These are phyloP conservation scores for Beauveria sp. DNA, from an alignment of 2,329 filamentous ascomycete genomes.

Conservation along the genomic window DNA sequence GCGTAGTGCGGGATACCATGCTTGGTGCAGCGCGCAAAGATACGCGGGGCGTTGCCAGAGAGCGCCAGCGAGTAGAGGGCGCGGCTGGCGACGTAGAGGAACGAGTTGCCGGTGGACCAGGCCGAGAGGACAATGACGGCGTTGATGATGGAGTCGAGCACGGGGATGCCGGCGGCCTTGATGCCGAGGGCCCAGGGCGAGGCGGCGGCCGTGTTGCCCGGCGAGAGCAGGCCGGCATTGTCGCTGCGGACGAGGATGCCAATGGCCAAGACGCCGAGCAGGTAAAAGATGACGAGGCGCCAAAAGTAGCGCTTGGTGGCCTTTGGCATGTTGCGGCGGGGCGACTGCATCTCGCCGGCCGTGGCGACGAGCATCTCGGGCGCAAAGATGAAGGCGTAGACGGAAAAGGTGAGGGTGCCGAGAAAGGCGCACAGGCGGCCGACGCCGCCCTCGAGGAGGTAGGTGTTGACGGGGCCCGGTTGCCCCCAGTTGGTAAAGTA, in stretches of 20 bases:
- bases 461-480: constrained; percentile 22
- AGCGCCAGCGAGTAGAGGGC: constrained; percentile 38
- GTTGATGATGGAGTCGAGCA: constrained; percentile 42
- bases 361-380: constrained; percentile 23
- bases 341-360: constrained; percentile 25
- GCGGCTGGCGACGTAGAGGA: constrained; percentile 40
- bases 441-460: constrained; percentile 31
- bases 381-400: constrained; percentile 18
- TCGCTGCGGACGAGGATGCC: constrained; percentile 23
- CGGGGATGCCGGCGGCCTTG: constrained; percentile 32
- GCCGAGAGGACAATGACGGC: constrained; percentile 48
- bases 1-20: constrained; percentile 19
- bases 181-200: constrained; percentile 52
- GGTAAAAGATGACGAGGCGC: constrained; percentile 22
- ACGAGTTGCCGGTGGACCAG: constrained; percentile 48
- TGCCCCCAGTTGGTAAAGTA: constrained; percentile 35
- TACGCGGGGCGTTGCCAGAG: constrained; percentile 31
- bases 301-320: constrained; percentile 23
- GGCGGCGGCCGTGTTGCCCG: constrained; percentile 24
- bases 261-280: constrained; percentile 22
- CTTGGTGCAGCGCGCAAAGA: constrained; percentile 21
- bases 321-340: constrained; percentile 24
- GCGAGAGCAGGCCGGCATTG: constrained; percentile 27
- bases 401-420: constrained; percentile 9
- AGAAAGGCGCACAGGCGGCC: constrained; percentile 51